Percentiles rank a stretch among this genome's conserved stretches.
Evolutionary conservation across 192 early-diverging fungal species (phyloP).

Genomic region (Podila clonocystis): DNA sequence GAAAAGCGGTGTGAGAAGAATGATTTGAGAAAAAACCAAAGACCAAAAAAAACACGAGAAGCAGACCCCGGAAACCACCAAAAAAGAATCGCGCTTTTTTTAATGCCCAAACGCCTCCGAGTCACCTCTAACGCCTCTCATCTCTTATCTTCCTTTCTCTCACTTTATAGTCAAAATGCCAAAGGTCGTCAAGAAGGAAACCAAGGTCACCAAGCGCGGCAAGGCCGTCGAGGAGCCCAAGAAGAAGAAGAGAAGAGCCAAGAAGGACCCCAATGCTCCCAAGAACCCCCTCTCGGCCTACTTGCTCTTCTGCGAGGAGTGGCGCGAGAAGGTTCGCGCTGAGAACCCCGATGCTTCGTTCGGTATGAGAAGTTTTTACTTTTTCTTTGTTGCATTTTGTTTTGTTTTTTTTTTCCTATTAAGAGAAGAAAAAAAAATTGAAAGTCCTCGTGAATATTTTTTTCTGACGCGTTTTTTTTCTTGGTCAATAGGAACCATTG

Average conservation of each 20-base stretch:
- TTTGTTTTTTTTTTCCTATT: not conserved
- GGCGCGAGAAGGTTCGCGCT: slow-evolving; percentile 78
- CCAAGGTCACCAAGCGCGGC: slow-evolving; percentile 31
- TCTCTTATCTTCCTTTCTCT: too few relatives aligned
- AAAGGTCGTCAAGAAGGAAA: slow-evolving; percentile 48
- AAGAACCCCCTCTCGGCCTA: slow-evolving; percentile 93
- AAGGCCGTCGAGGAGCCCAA: slow-evolving; percentile 57
- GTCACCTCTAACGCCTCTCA: too few relatives aligned
- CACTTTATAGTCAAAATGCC: slow-evolving; percentile 36
- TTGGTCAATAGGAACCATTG: slow-evolving; percentile 56
- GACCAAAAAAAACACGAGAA: too few relatives aligned
- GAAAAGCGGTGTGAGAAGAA: too few relatives aligned
- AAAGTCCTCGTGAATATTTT: not conserved
- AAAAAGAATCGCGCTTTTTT: too few relatives aligned
- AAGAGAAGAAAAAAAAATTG: not conserved
- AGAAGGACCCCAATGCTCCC: slow-evolving; percentile 92
- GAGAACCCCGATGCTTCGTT: slow-evolving; percentile 82
- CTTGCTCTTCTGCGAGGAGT: slow-evolving; percentile 90
- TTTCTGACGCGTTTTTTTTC: not conserved
- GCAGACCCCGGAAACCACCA: too few relatives aligned
- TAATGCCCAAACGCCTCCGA: too few relatives aligned
- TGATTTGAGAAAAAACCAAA: too few relatives aligned
- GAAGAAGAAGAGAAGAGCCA: slow-evolving; percentile 62
- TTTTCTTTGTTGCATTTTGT: not conserved
- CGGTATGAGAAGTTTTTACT: slow-evolving; percentile 52